Conservation (phyloP, 108 stramenopile species). For the Discostella stelligeroides region DNA sequence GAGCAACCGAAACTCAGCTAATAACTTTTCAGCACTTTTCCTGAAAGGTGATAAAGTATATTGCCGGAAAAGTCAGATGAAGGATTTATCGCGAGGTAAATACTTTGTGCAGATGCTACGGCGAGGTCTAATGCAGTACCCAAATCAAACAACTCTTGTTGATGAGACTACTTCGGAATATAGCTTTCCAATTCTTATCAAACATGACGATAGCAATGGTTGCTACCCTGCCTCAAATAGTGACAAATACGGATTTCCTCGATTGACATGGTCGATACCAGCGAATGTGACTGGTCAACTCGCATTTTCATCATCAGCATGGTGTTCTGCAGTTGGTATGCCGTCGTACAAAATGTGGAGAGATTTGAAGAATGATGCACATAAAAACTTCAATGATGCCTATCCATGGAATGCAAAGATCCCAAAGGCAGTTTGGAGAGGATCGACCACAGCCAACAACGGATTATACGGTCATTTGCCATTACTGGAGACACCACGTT, state of each 20-base stretch:
- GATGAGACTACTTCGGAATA: neutral
- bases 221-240: conserved; percentile 30
- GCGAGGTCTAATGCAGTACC: conserved; percentile 17
- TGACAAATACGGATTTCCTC: conserved; percentile 43
- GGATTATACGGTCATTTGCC: conserved; percentile 36
- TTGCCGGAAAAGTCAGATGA: conserved; percentile 35
- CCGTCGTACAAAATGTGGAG: conserved; percentile 52
- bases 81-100: conserved; percentile 29
- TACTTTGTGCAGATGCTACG: conserved; percentile 48
- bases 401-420: conserved; percentile 44
- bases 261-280: conserved; percentile 47
- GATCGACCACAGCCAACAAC: conserved; percentile 47
- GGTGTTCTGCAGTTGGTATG: conserved; percentile 36
- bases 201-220: conserved; percentile 52
- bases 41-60: conserved; percentile 38
- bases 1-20: neutral
- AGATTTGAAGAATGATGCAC: neutral
- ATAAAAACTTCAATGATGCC: neutral
- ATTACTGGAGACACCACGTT: conserved; percentile 32
- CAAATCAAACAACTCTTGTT: neutral
- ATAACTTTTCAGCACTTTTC: conserved; percentile 34
- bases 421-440: conserved; percentile 49
- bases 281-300: conserved; percentile 6
- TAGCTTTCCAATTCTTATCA: conserved; percentile 31
- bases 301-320: neutral